Evolutionary conservation across 2,329 filamentous ascomycete species (phyloP), one percentile per base, ranked within the genome.

Genomic region (Emericellopsis atlantica): DNA sequence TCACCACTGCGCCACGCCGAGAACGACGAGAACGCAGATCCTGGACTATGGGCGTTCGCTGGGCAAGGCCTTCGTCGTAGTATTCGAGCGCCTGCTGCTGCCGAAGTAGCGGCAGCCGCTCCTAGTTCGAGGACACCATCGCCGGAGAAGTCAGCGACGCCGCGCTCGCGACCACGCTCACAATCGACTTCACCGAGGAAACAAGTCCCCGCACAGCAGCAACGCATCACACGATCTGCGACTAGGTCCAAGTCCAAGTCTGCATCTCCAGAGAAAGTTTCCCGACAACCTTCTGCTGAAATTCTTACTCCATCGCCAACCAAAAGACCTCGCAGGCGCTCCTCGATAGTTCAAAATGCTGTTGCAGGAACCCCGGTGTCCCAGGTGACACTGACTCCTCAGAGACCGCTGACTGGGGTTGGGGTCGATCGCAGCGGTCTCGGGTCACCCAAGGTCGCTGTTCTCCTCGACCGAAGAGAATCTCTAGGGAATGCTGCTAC

Each of bases 361-460:
- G 32, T 10, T 15, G n/a, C 32, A 26, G 44, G 42, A 14, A 41
- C 39, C 33, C 15, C 35, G 21, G 36, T 6, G 6, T 15, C 38
- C 12, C 40, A 36, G 5, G 41, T 40, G 22, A 47, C 47, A 36
- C 35, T 86, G 6, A 82, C 59, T 14, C 60, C 61, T 15, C 55
- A 58, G 31, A 70, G 80, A 23, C 66, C 68, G 36, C 72, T 80
- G 14, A 82, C 81, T 12, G 81, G 82, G 1, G 54, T 88, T 45
- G 82, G 84, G 18, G 74, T 76, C 46, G 84, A 86, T 50, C 75
- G 74, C 47, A 64, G 72, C 46, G 84, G 84, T 0, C 70, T 89
- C 41, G 84, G 85, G 6, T 90, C 85, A 1, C 85, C 84, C 5
- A 77, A 76, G 40, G 74, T 90, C 41, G 70, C 81, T 18, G 81